Percentiles rank a stretch among this genome's conserved stretches.
Evolutionary conservation across 306 rosid species (phyloP).

Genomic region (Quercus robur): DNA sequence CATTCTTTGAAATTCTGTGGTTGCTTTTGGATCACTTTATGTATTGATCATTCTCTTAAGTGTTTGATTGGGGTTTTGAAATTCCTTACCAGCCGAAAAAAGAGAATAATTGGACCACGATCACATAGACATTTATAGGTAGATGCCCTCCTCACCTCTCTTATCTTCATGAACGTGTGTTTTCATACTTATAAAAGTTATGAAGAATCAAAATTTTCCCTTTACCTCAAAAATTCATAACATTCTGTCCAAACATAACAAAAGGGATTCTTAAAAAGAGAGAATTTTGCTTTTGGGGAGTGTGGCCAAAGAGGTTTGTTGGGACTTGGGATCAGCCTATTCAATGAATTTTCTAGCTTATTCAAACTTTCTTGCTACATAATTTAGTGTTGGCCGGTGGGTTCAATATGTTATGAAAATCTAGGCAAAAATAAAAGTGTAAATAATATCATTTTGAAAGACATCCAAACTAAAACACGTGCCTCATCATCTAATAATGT

Average conservation of each 20-base stretch:
- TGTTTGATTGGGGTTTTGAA: constrained; percentile 26
- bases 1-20: constrained; percentile 19
- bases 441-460: neutral
- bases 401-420: neutral
- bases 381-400: neutral
- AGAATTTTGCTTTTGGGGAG: neutral
- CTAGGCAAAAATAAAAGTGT: neutral
- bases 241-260: neutral
- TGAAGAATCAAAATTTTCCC: too few species aligned
- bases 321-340: neutral
- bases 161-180: neutral
- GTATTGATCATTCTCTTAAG: constrained; percentile 19
- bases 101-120: constrained; percentile 28
- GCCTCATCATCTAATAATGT: neutral
- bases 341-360: neutral
- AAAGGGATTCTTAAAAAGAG: too few species aligned
- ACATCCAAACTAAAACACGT: neutral
- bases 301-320: neutral
- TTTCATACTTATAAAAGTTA: neutral
- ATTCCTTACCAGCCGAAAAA: neutral
- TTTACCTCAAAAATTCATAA: neutral
- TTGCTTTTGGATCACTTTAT: constrained; percentile 42
- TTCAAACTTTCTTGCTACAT: neutral
- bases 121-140: neutral
- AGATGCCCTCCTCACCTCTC: neutral